Evolutionary conservation across 2,329 filamentous ascomycete genomes (phyloP).

Genomic region (Nectriaceae sp.): DNA sequence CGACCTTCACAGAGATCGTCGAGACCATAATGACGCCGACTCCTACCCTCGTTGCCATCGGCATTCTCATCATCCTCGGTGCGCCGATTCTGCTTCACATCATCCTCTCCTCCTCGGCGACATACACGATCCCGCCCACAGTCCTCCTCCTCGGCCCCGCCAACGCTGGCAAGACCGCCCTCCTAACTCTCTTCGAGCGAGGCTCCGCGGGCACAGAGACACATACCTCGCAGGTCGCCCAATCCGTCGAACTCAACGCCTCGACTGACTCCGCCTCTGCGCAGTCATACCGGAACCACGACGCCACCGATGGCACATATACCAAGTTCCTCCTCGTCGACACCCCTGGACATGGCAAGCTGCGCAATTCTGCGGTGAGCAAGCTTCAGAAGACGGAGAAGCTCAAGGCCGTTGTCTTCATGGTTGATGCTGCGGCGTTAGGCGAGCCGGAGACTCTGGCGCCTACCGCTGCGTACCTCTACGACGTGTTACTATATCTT

Average conservation of each 20-base stretch:
- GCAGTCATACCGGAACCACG: slow-evolving; percentile 56
- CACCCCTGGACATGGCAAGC: slow-evolving; percentile 94
- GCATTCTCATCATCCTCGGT: slow-evolving; percentile 69
- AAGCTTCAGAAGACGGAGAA: slow-evolving; percentile 47
- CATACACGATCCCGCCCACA: slow-evolving; percentile 70
- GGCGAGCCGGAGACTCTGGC: slow-evolving; percentile 62
- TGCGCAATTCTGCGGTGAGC: slow-evolving; percentile 69
- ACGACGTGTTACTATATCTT: slow-evolving; percentile 81
- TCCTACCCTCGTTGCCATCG: slow-evolving; percentile 63
- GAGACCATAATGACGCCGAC: slow-evolving; percentile 63
- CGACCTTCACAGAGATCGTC: slow-evolving; percentile 42
- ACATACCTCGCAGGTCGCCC: slow-evolving; percentile 56
- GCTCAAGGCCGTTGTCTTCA: slow-evolving; percentile 76
- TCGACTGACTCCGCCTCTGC: slow-evolving; percentile 46
- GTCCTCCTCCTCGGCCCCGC: slow-evolving; percentile 82
- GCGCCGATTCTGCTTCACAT: slow-evolving; percentile 78
- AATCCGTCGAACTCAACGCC: slow-evolving; percentile 57
- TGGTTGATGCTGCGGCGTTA: slow-evolving; percentile 81
- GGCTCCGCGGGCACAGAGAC: slow-evolving; percentile 48
- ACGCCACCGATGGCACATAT: slow-evolving; percentile 55
- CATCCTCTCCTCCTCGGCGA: slow-evolving; percentile 66
- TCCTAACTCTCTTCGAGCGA: slow-evolving; percentile 73
- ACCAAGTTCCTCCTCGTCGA: slow-evolving; percentile 78
- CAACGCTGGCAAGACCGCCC: slow-evolving; percentile 82
- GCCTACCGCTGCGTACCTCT: slow-evolving; percentile 79